phyloP scores from a whole-genome alignment of 441 rosid species.

The Jatropha podagrica region DNA sequence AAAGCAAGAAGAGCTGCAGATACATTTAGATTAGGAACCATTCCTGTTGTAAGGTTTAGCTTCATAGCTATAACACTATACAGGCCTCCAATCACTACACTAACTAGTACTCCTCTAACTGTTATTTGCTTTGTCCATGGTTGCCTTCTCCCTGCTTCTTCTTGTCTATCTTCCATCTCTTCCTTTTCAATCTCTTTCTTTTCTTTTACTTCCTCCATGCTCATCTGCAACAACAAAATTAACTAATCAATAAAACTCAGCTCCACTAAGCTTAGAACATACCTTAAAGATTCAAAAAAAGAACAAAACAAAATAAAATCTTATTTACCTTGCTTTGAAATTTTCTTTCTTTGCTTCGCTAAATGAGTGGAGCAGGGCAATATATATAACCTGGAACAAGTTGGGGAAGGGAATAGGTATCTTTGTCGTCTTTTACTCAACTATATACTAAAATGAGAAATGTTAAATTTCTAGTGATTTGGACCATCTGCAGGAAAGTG shows the following conservation, averaged over 20 bases:
- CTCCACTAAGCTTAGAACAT: neutral
- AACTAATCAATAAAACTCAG: neutral
- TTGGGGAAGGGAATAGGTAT: neutral
- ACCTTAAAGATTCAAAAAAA: neutral
- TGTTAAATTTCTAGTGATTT: neutral
- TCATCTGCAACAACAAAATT: slow-evolving; percentile 14
- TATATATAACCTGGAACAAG: neutral
- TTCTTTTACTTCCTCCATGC: slow-evolving; percentile 38
- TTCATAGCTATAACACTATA: slow-evolving; percentile 89
- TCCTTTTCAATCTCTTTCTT: slow-evolving; percentile 38
- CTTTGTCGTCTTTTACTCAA: neutral
- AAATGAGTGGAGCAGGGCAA: neutral
- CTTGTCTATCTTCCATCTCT: slow-evolving; percentile 25
- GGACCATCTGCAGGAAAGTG: neutral
- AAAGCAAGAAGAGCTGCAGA: slow-evolving; percentile 90
- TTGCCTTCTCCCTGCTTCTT: slow-evolving; percentile 38
- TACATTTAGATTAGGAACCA: slow-evolving; percentile 90
- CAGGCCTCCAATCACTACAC: slow-evolving; percentile 64
- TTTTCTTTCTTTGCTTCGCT: neutral
- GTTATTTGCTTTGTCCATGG: slow-evolving; percentile 90
- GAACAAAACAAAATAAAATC: neutral
- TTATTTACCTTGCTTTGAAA: neutral
- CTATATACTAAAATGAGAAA: neutral
- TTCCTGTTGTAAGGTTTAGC: slow-evolving; percentile 82
- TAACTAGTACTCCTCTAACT: slow-evolving; percentile 61